Conservation (phyloP, 1,139 yeast genomes). For the Kodamaea sp. region DNA sequence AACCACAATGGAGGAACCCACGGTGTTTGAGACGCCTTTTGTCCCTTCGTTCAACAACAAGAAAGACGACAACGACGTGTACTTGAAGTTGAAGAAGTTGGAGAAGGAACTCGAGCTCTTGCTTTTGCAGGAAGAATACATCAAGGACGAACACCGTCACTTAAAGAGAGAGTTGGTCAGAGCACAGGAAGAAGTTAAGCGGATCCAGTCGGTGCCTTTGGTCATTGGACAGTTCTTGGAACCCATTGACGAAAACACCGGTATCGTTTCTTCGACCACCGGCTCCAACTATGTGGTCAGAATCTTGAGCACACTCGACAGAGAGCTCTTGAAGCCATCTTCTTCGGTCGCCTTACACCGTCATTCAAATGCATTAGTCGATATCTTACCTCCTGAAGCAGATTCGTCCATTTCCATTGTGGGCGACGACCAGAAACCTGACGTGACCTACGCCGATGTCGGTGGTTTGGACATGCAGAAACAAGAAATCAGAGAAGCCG, state of each 20-base stretch:
- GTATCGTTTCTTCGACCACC: conserved; percentile 95
- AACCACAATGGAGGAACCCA: conserved; percentile 24
- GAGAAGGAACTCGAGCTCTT: conserved; percentile 88
- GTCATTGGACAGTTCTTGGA: conserved; percentile 98
- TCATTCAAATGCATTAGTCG: conserved; percentile 96
- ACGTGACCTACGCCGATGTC: conserved; percentile 87
- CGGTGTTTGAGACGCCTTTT: conserved; percentile 20
- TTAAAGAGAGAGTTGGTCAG: conserved; percentile 89
- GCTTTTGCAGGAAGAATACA: conserved; percentile 88
- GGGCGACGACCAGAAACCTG: conserved; percentile 92
- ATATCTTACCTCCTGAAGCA: conserved; percentile 97
- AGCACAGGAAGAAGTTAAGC: conserved; percentile 97
- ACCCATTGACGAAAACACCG: conserved; percentile 95
- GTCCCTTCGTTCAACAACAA: conserved; percentile 16
- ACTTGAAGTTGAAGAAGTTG: conserved; percentile 78
- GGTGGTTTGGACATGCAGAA: conserved; percentile 99
- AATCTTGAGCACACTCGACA: conserved; percentile 88
- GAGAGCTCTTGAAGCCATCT: conserved; percentile 92
- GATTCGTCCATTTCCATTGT: conserved; percentile 95
- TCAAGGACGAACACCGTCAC: conserved; percentile 97
- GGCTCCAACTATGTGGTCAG: conserved; percentile 97
- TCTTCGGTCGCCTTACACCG: conserved; percentile 97
- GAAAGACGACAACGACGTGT: conserved; percentile 61
- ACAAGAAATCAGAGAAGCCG: conserved; percentile 98
- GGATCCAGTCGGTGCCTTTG: conserved; percentile 95